Conservation (phyloP, 2,329 filamentous ascomycete genomes). For the Chalara sp. region DNA sequence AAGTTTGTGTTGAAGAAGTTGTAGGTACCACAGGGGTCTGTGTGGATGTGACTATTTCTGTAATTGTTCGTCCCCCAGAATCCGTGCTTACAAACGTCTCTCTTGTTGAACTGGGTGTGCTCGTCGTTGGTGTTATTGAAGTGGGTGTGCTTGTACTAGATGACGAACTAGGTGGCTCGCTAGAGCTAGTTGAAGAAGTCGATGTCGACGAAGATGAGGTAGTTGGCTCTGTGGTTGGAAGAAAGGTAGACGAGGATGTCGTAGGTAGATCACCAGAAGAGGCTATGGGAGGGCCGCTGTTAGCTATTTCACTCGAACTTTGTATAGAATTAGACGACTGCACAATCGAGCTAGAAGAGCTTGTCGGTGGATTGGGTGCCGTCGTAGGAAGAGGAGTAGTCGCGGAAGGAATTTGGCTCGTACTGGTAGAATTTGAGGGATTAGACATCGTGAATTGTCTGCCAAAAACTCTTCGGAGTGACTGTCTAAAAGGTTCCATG, state of each 20-base stretch:
- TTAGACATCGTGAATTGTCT: conserved; percentile 20
- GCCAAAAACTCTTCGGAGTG: neutral
- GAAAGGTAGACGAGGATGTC: conserved; percentile 20
- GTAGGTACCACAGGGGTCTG: neutral
- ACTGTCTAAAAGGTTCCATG: too few relatives aligned
- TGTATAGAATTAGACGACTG: conserved; percentile 8
- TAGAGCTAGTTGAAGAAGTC: conserved; percentile 8
- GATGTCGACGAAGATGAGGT: conserved; percentile 8
- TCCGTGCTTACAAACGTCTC: neutral
- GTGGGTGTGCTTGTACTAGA: conserved; percentile 16
- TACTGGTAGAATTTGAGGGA: conserved; percentile 20
- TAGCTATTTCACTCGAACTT: conserved; percentile 22
- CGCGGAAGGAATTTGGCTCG: conserved; percentile 8
- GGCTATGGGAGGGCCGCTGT: conserved; percentile 13
- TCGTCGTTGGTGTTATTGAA: conserved; percentile 7
- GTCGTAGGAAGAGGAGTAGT: conserved; percentile 13
- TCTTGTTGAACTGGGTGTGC: conserved; percentile 2
- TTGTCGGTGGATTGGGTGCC: conserved; percentile 5
- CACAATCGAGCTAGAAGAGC: conserved; percentile 2
- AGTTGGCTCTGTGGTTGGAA: conserved; percentile 17
- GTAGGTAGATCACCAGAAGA: conserved; percentile 2
- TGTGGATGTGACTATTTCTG: conserved; percentile 11
- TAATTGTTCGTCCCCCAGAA: conserved; percentile 1
- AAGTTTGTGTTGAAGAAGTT: conserved; percentile 9
- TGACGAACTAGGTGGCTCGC: neutral